A percentile compares a stretch with the other conserved stretches of the same genome.
These are phyloP conservation scores for Suillus decipiens DNA, from an alignment of 768 basidiomycete genomes.

Conservation along the genomic window DNA sequence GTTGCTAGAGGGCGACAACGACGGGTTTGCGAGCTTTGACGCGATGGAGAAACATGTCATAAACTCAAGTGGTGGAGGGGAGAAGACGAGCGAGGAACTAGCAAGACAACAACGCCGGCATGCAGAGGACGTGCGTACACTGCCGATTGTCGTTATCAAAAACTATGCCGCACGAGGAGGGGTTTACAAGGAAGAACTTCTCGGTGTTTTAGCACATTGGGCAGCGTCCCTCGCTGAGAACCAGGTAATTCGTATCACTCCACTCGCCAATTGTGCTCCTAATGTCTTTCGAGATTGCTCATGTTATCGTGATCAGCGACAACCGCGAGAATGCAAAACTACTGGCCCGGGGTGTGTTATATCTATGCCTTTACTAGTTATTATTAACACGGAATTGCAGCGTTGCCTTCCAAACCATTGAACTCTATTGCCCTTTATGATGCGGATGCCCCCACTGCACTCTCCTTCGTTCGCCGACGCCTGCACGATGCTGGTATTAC, in stretches of 20 bases:
- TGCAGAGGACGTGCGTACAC: slow-evolving; percentile 49
- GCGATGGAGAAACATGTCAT: slow-evolving; percentile 13
- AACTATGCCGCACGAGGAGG: slow-evolving; percentile 69
- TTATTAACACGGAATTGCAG: neutral
- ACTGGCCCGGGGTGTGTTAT: slow-evolving; percentile 68
- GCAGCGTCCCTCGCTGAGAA: slow-evolving; percentile 80
- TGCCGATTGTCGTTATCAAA: slow-evolving; percentile 87
- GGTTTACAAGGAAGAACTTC: slow-evolving; percentile 64
- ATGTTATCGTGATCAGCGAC: slow-evolving; percentile 89
- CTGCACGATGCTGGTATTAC: slow-evolving; percentile 58
- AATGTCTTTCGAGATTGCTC: slow-evolving; percentile 64
- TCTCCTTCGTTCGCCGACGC: slow-evolving; percentile 82
- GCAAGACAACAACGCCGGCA: slow-evolving; percentile 27
- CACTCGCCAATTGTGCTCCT: slow-evolving; percentile 5
- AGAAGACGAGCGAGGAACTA: slow-evolving; percentile 35
- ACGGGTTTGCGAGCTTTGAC: slow-evolving; percentile 23
- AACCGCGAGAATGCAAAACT: slow-evolving; percentile 85
- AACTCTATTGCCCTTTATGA: slow-evolving; percentile 79
- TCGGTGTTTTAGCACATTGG: slow-evolving; percentile 82
- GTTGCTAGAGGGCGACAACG: slow-evolving; percentile 41
- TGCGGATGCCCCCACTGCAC: slow-evolving; percentile 77
- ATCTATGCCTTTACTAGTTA: neutral
- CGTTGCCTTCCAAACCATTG: slow-evolving; percentile 79
- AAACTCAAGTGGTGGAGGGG: slow-evolving; percentile 13
- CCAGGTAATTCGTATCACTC: slow-evolving; percentile 45